A percentile compares a stretch with the other conserved stretches of the same genome.
phyloP scores from a whole-genome alignment of 208 protist genomes.

The Histomonas meleagridis region DNA sequence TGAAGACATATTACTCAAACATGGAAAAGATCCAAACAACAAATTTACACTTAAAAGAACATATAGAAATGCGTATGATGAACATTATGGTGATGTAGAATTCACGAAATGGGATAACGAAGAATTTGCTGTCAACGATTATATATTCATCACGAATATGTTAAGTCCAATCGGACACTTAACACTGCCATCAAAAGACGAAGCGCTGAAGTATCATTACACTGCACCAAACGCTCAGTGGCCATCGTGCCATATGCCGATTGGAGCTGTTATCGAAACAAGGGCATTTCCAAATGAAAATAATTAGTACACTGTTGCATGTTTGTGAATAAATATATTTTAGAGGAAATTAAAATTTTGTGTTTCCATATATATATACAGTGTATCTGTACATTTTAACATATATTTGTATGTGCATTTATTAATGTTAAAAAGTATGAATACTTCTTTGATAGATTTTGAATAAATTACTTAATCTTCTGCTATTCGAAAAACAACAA shows the following conservation, averaged over 20 bases:
- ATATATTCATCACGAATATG: not conserved
- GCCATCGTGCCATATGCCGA: conserved; percentile 9
- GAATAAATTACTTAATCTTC: no score
- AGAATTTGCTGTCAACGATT: not conserved
- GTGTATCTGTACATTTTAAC: no score
- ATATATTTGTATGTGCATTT: no score
- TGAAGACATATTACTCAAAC: not conserved
- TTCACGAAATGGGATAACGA: conserved; percentile 22
- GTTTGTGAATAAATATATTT: no score
- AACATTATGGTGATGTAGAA: not conserved
- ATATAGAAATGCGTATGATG: not conserved
- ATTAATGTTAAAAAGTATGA: no score
- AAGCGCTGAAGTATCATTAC: not conserved
- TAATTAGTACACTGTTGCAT: no score
- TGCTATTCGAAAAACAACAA: no score
- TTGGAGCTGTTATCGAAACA: conserved; percentile 22
- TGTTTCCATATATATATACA: no score
- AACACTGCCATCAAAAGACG: not conserved
- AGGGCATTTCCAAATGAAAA: no score
- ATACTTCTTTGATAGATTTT: no score
- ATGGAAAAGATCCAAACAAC: not conserved
- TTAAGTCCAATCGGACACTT: not conserved
- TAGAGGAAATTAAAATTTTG: no score
- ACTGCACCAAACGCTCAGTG: not conserved
- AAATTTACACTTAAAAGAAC: not conserved